Percentiles rank a stretch among this genome's conserved stretches.
Evolutionary conservation across 176 grass and related monocot species (phyloP).

Genomic region (Musa itinerans): DNA sequence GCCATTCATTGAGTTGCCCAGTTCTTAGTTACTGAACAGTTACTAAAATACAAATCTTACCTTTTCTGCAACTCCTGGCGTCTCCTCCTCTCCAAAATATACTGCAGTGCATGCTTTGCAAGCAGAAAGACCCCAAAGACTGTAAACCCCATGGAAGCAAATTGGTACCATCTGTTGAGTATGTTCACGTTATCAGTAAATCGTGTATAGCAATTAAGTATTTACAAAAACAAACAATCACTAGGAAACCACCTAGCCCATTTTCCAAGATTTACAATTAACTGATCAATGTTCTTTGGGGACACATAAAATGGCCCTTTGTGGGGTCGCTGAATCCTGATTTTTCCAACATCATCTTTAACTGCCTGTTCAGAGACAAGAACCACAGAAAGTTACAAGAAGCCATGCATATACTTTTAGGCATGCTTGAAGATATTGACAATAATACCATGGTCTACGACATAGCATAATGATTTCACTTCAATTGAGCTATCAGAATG

Average conservation of each 20-base stretch:
- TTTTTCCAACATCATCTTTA: constrained; percentile 93
- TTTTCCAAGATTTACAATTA: constrained; percentile 84
- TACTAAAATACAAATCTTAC: constrained; percentile 22
- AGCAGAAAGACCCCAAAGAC: constrained; percentile 73
- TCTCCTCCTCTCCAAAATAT: constrained; percentile 61
- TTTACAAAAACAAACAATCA: not conserved
- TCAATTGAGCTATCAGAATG: not conserved
- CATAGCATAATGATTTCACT: too few relatives aligned
- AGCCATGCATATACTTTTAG: not conserved
- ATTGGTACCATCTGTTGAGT: constrained; percentile 53
- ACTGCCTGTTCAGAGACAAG: constrained; percentile 55
- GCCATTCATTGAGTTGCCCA: not conserved
- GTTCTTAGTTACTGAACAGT: not conserved
- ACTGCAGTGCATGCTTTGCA: constrained; percentile 71
- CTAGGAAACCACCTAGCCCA: constrained; percentile 63
- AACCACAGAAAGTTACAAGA: constrained; percentile 14
- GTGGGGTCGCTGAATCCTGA: constrained; percentile 76
- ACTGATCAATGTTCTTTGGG: constrained; percentile 74
- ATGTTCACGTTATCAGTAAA: constrained; percentile 22
- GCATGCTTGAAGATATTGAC: too few relatives aligned
- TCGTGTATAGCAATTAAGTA: not conserved
- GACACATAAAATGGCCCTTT: constrained; percentile 96
- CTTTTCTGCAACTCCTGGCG: constrained; percentile 68
- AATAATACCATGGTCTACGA: too few relatives aligned
- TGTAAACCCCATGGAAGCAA: constrained; percentile 89